Conservation (phyloP, 495 filamentous ascomycete genomes). For the Trichoderma gamsii region DNA sequence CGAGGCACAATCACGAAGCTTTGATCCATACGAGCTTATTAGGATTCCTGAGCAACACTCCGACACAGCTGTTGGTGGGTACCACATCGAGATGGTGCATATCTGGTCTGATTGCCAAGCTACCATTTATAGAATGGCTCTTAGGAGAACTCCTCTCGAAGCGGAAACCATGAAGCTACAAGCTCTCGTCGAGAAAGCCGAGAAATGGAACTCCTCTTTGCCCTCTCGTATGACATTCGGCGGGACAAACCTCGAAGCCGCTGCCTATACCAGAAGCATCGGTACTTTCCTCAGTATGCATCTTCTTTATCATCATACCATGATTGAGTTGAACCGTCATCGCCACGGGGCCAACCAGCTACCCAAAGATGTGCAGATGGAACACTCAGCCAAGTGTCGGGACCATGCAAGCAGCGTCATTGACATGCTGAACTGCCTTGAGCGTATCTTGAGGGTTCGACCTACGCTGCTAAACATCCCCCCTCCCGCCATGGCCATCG, state of each 20-base stretch:
- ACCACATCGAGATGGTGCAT: constrained; percentile 52
- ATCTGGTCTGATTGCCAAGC: constrained; percentile 61
- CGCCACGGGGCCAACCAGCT: constrained; percentile 21
- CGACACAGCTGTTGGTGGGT: constrained; percentile 48
- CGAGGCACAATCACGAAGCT: constrained; percentile 48
- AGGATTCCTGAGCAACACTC: constrained; percentile 23
- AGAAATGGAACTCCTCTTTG: constrained; percentile 44
- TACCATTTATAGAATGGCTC: constrained; percentile 48
- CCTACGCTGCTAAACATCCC: background rate
- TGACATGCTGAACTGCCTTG: constrained; percentile 18
- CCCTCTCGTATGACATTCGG: constrained; percentile 41
- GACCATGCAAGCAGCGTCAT: constrained; percentile 24
- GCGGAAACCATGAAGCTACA: constrained; percentile 47
- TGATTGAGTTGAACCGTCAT: constrained; percentile 59
- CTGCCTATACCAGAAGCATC: constrained; percentile 16
- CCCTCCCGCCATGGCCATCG: constrained; percentile 5
- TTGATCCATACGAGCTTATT: constrained; percentile 38
- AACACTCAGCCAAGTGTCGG: constrained; percentile 9
- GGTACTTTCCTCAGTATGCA: constrained; percentile 55
- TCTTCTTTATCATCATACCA: constrained; percentile 53
- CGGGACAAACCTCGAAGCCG: constrained; percentile 43
- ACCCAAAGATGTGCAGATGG: constrained; percentile 1
- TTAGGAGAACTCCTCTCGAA: constrained; percentile 36
- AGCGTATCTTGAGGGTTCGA: constrained; percentile 4
- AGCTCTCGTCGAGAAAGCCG: constrained; percentile 42